Conservation (phyloP, 352 stramenopile genomes). For the Globisporangium orthogonon region DNA sequence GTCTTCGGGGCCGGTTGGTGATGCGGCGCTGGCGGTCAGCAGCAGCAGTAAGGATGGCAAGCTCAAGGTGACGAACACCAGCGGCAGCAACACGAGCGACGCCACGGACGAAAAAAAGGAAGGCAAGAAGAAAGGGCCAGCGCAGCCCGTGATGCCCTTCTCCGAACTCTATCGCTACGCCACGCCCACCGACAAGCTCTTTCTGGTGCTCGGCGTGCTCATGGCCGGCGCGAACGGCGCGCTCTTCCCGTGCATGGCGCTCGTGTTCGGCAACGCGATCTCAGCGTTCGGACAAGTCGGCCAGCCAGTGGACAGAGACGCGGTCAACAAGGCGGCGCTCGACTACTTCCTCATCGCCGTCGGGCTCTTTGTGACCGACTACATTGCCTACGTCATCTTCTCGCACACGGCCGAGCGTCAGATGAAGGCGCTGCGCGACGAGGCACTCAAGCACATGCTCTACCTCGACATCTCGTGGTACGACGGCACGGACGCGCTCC, state of each 20-base stretch:
- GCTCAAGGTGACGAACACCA: neutral
- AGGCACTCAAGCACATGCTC: constrained; percentile 36
- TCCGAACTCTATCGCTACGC: constrained; percentile 32
- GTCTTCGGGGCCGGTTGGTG: neutral
- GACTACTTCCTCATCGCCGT: constrained; percentile 28
- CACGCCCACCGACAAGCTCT: constrained; percentile 21
- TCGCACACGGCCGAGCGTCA: constrained; percentile 28
- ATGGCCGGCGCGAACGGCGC: constrained; percentile 31
- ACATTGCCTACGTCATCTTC: constrained; percentile 24
- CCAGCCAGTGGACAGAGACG: constrained; percentile 14
- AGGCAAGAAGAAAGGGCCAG: neutral
- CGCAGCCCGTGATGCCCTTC: constrained; percentile 14
- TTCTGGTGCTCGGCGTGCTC: constrained; percentile 22
- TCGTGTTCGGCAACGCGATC: constrained; percentile 43
- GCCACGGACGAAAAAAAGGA: neutral
- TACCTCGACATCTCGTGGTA: constrained; percentile 49
- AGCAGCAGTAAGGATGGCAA: neutral
- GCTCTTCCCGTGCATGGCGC: neutral
- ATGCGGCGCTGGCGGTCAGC: neutral
- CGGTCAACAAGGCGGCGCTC: constrained; percentile 22
- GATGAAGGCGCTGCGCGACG: constrained; percentile 32
- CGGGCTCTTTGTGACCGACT: constrained; percentile 29
- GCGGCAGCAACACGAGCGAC: neutral
- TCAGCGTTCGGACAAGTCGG: constrained; percentile 19
- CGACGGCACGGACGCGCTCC: constrained; percentile 32